Base-by-base conservation (phyloP, 306 rosid species). In the Inga oerstediana region DNA sequence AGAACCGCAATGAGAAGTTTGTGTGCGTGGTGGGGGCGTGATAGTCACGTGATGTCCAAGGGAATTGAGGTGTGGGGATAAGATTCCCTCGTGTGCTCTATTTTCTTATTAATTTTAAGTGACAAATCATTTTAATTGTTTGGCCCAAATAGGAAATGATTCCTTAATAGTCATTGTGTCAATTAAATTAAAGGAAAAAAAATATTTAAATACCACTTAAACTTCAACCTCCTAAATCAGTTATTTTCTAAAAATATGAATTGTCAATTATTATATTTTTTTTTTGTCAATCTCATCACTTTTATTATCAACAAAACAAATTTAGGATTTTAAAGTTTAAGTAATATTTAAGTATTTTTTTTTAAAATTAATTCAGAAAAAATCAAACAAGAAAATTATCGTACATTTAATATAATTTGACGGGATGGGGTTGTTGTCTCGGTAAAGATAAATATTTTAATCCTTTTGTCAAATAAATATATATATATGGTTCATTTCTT, bases 1-100 rank as follows among this genome's bases (percentile, higher is more conserved):
- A 16, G 16, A 71, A 48, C 75, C 4, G 75, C 75, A 71, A 71
- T 44, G 10, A 71, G 37, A 12, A 27, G 75, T n/a, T 70, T 3
- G 27, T 20, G 75, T 5, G 56, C 20, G 48, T n/a, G 75, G 75
- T 71, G 69, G 69, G 35, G 54, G 75, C 56, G 27, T 44, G 75
- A 43, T 0, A 10, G 35, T 71, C 75, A 71, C 75, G 75, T 71
- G 54, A n/a, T 44, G 34, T 44, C 35, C 35, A n/a, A 13, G 30
- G 19, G 75, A 22, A 5, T 20, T 71, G 43, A 20, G 32, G 12
- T 6, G 39, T 17, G 72, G 8, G 24, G 72, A 35, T 35, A 35
- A 67, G 72, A 67, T 67, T 67, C 46, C 37, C 72, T 5, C 8
- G 13, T 34, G 24, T 12, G 17, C 15, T 32, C 16, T 16, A 5